Evolutionary conservation across 768 basidiomycete genomes (phyloP), one percentile per base, ranked within the genome.

Genomic region (Sporobolomyces roseus): DNA sequence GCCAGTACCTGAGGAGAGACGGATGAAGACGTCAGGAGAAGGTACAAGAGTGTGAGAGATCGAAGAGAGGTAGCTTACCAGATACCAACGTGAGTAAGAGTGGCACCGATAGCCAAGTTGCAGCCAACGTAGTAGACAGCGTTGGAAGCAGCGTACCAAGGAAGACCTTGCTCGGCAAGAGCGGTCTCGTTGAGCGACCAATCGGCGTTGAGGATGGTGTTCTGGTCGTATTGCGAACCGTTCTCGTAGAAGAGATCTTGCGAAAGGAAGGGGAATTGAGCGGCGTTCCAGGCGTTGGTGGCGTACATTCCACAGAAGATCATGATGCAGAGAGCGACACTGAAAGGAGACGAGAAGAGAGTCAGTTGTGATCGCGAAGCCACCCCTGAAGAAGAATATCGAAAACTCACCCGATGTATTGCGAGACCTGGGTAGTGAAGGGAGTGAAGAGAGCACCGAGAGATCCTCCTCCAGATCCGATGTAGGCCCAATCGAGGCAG

Each of bases 241-340:
- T 76, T 74, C 19, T 55, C 54, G 62, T 65, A 74, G 66, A 74
- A 77, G 21, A 77, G 65, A 17, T 71, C 63, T 56, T 78, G 78
- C 14, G 70, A 70, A 59, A 78, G 76, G 75, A 78, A 79, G 23
- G 77, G 78, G 74, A 78, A 79, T 25, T 53, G 63, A 51, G 68
- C 46, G 23, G 71, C 78, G n/a, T 74, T 63, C 78, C 78, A 79
- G 50, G 69, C 51, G 70, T 77, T 73, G 38, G 50, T 68, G 21
- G 30, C 36, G 48, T 68, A 65, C 29, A 75, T 68, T 1, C 63
- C 45, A 35, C 58, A 46, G 75, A 77, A 75, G 46, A 77, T 52
- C 53, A 77, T 70, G 63, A 73, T 74, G 53, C 59, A 69, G 41
- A 66, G 56, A 2, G 38, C 50, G 38, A 65, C 35, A 30, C 61